Evolutionary conservation across 2,329 filamentous ascomycete species (phyloP).

Genomic region (Neopestalotiopsis sp.): DNA sequence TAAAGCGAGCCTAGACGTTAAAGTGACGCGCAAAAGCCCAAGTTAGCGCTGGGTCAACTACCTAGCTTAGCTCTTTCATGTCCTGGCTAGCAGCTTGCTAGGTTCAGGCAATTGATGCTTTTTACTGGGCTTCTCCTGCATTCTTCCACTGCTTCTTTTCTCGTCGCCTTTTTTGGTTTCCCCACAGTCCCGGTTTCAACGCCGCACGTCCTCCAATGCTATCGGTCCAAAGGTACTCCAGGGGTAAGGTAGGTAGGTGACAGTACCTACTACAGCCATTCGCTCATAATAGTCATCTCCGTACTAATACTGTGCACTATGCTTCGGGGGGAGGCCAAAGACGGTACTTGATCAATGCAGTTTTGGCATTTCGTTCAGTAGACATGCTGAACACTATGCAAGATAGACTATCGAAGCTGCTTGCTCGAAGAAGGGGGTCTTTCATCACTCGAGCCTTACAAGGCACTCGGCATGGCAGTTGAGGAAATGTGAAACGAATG

Average conservation of each 20-base stretch:
- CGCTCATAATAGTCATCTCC: neutral
- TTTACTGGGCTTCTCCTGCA: neutral
- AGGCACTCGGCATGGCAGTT: neutral
- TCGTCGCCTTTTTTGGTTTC: neutral
- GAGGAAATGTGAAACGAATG: neutral
- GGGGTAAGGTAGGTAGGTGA: neutral
- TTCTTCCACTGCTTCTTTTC: neutral
- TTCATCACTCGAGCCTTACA: neutral
- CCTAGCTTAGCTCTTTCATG: neutral
- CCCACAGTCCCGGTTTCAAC: constrained; percentile 13
- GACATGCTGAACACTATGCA: neutral
- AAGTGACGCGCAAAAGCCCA: constrained; percentile 7
- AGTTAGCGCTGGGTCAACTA: neutral
- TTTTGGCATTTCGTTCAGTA: neutral
- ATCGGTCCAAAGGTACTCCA: neutral
- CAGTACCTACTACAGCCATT: neutral
- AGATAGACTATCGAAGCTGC: neutral
- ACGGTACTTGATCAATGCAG: neutral
- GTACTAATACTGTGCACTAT: neutral
- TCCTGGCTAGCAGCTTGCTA: neutral
- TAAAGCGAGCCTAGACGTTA: neutral
- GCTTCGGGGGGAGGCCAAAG: neutral
- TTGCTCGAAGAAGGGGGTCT: neutral
- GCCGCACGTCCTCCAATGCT: neutral
- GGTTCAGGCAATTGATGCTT: neutral